Conservation (phyloP, 305 asterid species). For the Fraxinus ornus region DNA sequence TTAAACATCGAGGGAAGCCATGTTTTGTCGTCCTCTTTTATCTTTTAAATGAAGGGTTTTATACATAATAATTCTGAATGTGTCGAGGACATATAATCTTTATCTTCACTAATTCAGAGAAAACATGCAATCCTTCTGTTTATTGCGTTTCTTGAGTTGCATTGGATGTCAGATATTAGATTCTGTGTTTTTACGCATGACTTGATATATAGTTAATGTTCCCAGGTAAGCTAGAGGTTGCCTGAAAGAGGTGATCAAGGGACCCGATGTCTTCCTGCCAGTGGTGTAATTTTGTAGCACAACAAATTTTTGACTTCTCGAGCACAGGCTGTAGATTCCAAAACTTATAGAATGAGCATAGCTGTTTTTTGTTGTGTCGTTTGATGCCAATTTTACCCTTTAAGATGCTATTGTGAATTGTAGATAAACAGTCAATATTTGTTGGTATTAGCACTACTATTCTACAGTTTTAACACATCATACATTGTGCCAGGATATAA, state of each 20-base stretch:
- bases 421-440: constrained; percentile 26
- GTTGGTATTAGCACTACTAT: background rate
- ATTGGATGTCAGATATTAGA: background rate
- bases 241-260: constrained; percentile 32
- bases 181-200: background rate
- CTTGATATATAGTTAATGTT: constrained; percentile 2
- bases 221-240: constrained; percentile 35
- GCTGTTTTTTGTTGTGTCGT: constrained; percentile 16
- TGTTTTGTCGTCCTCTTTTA: background rate
- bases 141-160: background rate
- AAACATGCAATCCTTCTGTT: background rate
- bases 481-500: background rate
- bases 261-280: constrained; percentile 39
- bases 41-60: background rate
- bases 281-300: constrained; percentile 36
- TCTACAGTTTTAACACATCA: background rate
- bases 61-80: background rate
- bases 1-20: background rate
- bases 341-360: constrained; percentile 24
- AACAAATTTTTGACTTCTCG: constrained; percentile 32
- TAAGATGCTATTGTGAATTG: constrained; percentile 26
- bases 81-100: background rate
- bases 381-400: constrained; percentile 10
- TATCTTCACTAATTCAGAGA: background rate
- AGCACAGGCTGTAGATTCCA: constrained; percentile 20